These are phyloP conservation scores for Fusarium napiforme DNA, from an alignment of 2,329 filamentous ascomycete species.

Conservation along the genomic window DNA sequence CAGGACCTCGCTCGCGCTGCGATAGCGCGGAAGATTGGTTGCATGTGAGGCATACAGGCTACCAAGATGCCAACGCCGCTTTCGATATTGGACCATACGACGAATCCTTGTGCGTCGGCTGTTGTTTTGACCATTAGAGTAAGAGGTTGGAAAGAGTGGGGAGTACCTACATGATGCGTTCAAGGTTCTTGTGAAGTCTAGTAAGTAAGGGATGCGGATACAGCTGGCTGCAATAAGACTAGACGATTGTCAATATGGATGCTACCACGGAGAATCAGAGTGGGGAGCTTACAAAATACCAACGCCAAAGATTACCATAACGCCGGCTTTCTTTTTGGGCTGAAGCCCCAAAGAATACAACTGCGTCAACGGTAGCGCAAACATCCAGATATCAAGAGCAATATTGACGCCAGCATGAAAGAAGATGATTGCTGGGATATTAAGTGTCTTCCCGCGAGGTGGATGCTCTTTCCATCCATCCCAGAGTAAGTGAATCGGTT, in stretches of 20 bases:
- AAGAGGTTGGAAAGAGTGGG: fast-evolving
- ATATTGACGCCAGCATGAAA: not conserved
- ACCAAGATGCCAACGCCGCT: constrained; percentile 2
- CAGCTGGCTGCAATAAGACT: constrained; percentile 12
- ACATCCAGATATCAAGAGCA: constrained; percentile 10
- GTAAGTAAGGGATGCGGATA: not conserved
- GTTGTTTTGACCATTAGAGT: not conserved
- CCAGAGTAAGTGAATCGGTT: not conserved
- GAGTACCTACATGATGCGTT: not conserved
- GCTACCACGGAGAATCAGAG: fast-evolving
- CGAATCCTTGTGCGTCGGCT: constrained; percentile 3
- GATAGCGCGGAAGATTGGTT: not conserved
- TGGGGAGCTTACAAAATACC: not conserved
- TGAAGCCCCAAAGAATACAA: not conserved
- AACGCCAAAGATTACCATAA: constrained; percentile 1
- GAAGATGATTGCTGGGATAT: not conserved
- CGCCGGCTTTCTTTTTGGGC: not conserved
- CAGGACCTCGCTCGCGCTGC: not conserved
- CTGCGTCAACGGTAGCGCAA: not conserved
- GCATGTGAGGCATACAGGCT: constrained; percentile 2
- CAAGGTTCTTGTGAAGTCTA: not conserved
- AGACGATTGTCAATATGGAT: not conserved
- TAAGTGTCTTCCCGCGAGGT: not conserved
- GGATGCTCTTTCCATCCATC: not conserved
- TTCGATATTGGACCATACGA: constrained; percentile 10